Evolutionary conservation across 805 yeast genomes (phyloP).

Genomic region (Saccharomycopsis sp.): DNA sequence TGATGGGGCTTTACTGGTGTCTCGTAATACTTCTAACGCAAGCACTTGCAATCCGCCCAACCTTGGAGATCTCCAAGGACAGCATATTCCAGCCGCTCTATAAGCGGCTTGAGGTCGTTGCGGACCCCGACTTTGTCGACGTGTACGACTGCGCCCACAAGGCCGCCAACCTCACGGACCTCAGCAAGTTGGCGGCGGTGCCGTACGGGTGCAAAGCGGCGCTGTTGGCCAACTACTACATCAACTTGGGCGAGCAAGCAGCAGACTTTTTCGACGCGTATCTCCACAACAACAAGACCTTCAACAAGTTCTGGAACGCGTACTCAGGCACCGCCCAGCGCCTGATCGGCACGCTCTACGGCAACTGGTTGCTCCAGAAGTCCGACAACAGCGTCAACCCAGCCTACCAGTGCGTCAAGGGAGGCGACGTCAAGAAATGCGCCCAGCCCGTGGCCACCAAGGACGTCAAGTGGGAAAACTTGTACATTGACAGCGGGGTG

Average conservation of each 20-base stretch:
- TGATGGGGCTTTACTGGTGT: too few species aligned
- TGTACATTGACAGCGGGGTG: not conserved
- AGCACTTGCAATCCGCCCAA: too few species aligned
- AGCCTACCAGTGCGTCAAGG: too few species aligned
- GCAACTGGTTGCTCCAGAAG: not conserved
- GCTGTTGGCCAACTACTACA: not conserved
- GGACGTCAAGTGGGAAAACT: not conserved
- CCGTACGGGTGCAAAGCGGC: not conserved
- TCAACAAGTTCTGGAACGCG: not conserved
- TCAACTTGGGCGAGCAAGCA: not conserved
- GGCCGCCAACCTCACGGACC: not conserved
- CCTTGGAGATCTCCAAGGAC: too few species aligned
- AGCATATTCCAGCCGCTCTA: too few species aligned
- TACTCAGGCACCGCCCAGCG: not conserved
- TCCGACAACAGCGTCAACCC: too few species aligned
- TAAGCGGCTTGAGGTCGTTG: not conserved
- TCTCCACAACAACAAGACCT: not conserved
- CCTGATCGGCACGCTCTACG: not conserved
- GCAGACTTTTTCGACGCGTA: not conserved
- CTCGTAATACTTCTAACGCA: too few species aligned
- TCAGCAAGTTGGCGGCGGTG: not conserved
- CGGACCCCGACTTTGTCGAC: not conserved
- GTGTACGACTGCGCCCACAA: not conserved
- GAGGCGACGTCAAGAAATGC: too few species aligned
- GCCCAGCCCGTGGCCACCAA: not conserved